Conservation (phyloP, 2,329 filamentous ascomycete genomes). For the Tolypocladium cylindrosporum region DNA sequence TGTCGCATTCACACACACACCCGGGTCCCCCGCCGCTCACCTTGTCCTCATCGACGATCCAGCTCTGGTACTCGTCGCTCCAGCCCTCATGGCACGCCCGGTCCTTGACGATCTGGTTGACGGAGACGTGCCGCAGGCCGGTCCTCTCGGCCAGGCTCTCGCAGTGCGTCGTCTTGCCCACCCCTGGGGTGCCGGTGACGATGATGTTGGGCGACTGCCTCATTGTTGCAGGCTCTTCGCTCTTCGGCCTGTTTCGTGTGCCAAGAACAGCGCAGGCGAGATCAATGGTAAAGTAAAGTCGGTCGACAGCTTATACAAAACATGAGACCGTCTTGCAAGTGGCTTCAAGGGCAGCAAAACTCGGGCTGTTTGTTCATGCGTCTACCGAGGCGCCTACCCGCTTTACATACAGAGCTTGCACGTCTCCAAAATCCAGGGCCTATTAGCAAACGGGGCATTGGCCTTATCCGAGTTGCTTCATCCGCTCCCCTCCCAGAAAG, state of each 20-base stretch:
- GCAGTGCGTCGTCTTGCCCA: constrained; percentile 90
- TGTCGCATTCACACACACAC: no score
- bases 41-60: constrained; percentile 96
- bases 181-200: constrained; percentile 88
- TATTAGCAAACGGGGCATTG: not conserved
- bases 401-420: not conserved
- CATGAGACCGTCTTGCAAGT: not conserved
- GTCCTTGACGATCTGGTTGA: constrained; percentile 90
- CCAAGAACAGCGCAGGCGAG: not conserved
- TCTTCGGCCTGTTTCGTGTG: not conserved
- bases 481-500: not conserved
- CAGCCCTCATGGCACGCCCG: constrained; percentile 78
- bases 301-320: not conserved
- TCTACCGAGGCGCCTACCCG: not conserved
- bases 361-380: not conserved
- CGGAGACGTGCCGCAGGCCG: constrained; percentile 70
- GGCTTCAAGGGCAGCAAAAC: not conserved
- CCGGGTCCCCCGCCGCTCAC: constrained; percentile 30
- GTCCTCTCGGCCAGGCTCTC: constrained; percentile 68
- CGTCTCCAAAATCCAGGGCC: not conserved
- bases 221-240: constrained; percentile 16
- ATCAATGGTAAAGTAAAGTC: not conserved
- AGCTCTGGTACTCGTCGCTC: constrained; percentile 76
- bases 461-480: not conserved
- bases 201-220: constrained; percentile 73